These are phyloP conservation scores for Chlorella vulgaris DNA, from an alignment of 139 green algal genomes.

Conservation along the genomic window DNA sequence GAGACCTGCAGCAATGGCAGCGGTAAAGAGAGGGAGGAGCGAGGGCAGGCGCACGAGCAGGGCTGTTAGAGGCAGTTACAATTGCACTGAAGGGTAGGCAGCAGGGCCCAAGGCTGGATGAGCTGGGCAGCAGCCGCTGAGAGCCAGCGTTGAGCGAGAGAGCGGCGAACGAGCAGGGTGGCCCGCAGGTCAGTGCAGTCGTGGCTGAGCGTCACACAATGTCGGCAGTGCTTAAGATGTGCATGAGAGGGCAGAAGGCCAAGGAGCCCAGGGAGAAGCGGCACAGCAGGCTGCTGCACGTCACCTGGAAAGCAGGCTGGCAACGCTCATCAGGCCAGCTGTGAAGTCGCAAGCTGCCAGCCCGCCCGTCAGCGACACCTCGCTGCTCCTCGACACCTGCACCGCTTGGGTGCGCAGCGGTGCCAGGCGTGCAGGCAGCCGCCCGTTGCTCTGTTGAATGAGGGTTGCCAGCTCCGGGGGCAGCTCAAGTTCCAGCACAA, in stretches of 20 bases:
- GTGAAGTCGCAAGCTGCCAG: slow-evolving; percentile 20
- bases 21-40: neutral
- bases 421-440: slow-evolving; percentile 23
- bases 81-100: too few species aligned
- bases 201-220: too few species aligned
- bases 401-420: slow-evolving; percentile 39
- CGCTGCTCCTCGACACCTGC: slow-evolving; percentile 38
- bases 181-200: too few species aligned
- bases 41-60: too few species aligned
- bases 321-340: slow-evolving; percentile 37
- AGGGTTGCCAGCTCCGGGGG: slow-evolving; percentile 27
- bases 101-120: too few species aligned
- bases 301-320: slow-evolving; percentile 33
- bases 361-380: slow-evolving; percentile 33
- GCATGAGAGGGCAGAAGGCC: too few species aligned
- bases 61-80: too few species aligned
- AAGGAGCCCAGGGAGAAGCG: too few species aligned
- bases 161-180: too few species aligned
- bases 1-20: neutral
- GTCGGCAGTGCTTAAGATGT: too few species aligned
- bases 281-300: neutral
- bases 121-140: neutral
- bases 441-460: slow-evolving; percentile 20
- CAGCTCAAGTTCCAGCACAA: slow-evolving; percentile 39
- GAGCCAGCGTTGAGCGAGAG: too few species aligned